Conservation (phyloP, 768 basidiomycete species). For the Mycena chlorophos region DNA sequence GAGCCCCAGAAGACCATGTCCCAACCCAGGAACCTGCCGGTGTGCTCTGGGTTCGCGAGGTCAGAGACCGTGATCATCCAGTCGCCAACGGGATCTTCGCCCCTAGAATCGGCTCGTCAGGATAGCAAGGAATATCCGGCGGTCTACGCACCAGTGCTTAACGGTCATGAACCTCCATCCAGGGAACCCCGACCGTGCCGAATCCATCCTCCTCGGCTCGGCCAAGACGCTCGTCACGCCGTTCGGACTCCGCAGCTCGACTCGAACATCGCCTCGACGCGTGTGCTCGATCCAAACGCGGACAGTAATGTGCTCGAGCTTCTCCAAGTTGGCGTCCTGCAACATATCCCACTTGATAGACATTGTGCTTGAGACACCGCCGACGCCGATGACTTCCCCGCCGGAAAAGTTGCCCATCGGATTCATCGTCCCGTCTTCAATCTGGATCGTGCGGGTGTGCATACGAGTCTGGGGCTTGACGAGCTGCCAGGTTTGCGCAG, state of each 20-base stretch:
- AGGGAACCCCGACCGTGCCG: constrained; percentile 67
- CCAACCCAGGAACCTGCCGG: constrained; percentile 83
- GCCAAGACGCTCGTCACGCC: constrained; percentile 86
- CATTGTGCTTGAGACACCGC: constrained; percentile 65
- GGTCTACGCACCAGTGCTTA: constrained; percentile 83
- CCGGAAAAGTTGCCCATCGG: constrained; percentile 54
- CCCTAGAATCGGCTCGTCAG: constrained; percentile 54
- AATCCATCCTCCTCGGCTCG: constrained; percentile 65
- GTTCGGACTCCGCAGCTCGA: constrained; percentile 81
- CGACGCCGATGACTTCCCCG: constrained; percentile 63
- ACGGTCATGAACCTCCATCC: constrained; percentile 99
- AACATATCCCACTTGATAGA: constrained; percentile 70
- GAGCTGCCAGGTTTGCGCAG: constrained; percentile 77
- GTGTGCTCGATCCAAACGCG: constrained; percentile 89
- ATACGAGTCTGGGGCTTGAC: constrained; percentile 96
- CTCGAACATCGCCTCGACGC: constrained; percentile 87
- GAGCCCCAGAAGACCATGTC: constrained; percentile 91
- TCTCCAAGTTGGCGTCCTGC: constrained; percentile 76
- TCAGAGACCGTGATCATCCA: constrained; percentile 92
- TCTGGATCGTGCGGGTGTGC: constrained; percentile 67
- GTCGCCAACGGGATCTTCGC: constrained; percentile 84
- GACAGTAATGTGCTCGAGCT: constrained; percentile 88
- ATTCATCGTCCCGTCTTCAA: constrained; percentile 62
- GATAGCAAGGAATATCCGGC: constrained; percentile 1
- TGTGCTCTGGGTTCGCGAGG: constrained; percentile 55